Evolutionary conservation across 768 basidiomycete genomes (phyloP), one percentile per base, ranked within the genome.

Genomic region (Clavulina sp.): DNA sequence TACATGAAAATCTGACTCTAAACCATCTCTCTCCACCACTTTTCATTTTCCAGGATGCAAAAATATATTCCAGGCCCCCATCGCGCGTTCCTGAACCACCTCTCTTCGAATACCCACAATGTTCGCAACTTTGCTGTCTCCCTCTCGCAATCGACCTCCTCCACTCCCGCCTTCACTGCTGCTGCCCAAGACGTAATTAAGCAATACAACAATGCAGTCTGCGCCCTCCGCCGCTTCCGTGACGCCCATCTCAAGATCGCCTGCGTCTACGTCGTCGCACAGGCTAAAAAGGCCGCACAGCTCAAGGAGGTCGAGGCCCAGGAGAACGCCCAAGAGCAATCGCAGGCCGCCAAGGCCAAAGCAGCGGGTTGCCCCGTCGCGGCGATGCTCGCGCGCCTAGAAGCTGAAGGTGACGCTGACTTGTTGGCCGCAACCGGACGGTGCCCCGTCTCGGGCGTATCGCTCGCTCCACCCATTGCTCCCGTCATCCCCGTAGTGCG

Each of bases 31-130:
- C 36, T 38, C 13, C 26, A 28, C 26, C 26, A 28, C 43, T 9
- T 13, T 46, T 46, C 43, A 38, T 46, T 26, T 13, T 9, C 23
- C 23, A 49, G 48, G 32, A 49, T 49, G 48, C 48, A 49, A 49
- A 7, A 26, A 1, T 49, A 49, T 49, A 49, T 49, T 23, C 48
- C 48, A 13, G 24, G 26, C 9, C 13, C 32, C 32, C 48, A 49
- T 16, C 48, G 31, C 16, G 31, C 7, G 13, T 49, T 49, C 31
- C 48, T 49, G 26, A 7, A 49, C 16, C 16, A 30, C 18, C 24
- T 49, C 18, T 9, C 18, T 7, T 7, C 28, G 7, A 30, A 7
- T 7, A 7, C 26, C 32, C 28, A 7, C 48, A 13, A 7, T 7
- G 18, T 49, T 49, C 48, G 48, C 28, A 9, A 29, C 9, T 7